A percentile compares a stretch with the other conserved stretches of the same genome.
Conservation (phyloP, 441 rosid species). For the Aleurites moluccanus region DNA sequence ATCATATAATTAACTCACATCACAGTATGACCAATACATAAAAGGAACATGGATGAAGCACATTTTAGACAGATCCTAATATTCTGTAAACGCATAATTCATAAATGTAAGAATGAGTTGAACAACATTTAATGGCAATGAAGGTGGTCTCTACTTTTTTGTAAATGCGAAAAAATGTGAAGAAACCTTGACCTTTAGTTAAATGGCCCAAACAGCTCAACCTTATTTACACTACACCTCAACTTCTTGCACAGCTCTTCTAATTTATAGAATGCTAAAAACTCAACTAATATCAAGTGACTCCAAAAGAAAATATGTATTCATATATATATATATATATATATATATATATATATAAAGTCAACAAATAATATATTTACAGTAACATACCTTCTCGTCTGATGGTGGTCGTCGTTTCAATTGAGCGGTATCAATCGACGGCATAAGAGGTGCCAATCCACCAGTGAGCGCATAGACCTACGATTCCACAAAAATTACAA, state of each 20-base stretch:
- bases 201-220: too few species aligned
- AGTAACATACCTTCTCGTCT: conserved; percentile 73
- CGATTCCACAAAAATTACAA: conserved; percentile 12
- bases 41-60: background rate
- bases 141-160: too few species aligned
- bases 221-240: background rate
- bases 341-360: too few species aligned
- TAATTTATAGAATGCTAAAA: background rate
- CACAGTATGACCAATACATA: background rate
- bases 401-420: conserved; percentile 73
- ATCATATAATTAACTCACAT: background rate
- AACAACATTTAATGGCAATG: too few species aligned
- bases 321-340: too few species aligned
- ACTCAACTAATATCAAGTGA: background rate
- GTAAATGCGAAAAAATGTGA: too few species aligned
- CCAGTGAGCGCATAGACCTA: conserved; percentile 98
- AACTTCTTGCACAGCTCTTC: background rate
- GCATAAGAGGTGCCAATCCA: conserved; percentile 97
- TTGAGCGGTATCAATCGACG: conserved; percentile 69
- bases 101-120: background rate
- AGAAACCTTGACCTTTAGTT: too few species aligned
- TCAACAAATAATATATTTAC: background rate
- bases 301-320: too few species aligned
- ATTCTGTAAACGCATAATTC: background rate
- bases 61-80: background rate